Evolutionary conservation across 495 filamentous ascomycete species (phyloP).

Genomic region (Neurospora africana): DNA sequence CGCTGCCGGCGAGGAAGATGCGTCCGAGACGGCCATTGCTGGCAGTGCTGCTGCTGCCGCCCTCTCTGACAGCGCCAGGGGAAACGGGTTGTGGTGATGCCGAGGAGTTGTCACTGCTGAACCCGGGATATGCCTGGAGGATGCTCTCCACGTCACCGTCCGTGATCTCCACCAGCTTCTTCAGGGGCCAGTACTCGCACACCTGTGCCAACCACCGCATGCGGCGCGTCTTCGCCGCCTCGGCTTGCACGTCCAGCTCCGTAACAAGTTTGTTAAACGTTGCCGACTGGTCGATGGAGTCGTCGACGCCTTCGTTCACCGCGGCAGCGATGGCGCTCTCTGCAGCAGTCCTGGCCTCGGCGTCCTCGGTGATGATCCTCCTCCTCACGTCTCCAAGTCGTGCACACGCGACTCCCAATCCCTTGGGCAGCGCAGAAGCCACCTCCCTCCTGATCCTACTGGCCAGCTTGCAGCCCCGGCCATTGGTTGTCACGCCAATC

Average conservation of each 20-base stretch:
- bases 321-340: conserved; percentile 16
- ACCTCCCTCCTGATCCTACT: conserved; percentile 85
- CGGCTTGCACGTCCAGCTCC: conserved; percentile 49
- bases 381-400: conserved; percentile 67
- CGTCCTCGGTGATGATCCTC: conserved; percentile 59
- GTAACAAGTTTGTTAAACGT: conserved; percentile 74
- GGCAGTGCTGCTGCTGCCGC: not conserved
- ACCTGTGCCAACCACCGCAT: conserved; percentile 93
- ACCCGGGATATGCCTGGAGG: conserved; percentile 50
- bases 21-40: conserved; percentile 35
- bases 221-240: conserved; percentile 65
- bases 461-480: conserved; percentile 88
- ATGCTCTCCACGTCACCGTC: conserved; percentile 69
- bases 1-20: conserved; percentile 86
- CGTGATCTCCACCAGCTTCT: conserved; percentile 63
- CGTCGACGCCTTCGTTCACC: conserved; percentile 61
- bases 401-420: conserved; percentile 76
- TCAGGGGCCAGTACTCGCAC: conserved; percentile 96
- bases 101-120: not conserved
- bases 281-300: conserved; percentile 70
- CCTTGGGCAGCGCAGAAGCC: conserved; percentile 60
- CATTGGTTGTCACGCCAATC: conserved; percentile 92
- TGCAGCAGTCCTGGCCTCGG: conserved; percentile 8
- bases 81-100: not conserved
- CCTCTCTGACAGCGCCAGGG: not conserved